phyloP scores from a whole-genome alignment of 768 basidiomycete species.

The Neoboletus brunneissimus region DNA sequence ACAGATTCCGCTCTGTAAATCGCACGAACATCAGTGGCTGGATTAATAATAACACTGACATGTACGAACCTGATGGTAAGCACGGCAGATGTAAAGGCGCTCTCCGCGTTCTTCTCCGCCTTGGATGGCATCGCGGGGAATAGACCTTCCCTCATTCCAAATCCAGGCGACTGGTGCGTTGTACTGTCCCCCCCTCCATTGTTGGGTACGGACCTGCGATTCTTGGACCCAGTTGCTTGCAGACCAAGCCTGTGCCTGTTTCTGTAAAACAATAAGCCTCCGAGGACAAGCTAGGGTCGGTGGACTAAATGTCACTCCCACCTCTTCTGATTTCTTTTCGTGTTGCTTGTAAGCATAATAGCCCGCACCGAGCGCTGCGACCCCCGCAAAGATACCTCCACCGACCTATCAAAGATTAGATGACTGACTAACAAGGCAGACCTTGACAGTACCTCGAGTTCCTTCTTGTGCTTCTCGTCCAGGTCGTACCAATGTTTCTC shows the following conservation, averaged over 20 bases:
- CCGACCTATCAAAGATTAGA: conserved; percentile 46
- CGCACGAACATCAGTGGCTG: conserved; percentile 4
- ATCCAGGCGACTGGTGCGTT: conserved; percentile 59
- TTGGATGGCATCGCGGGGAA: conserved; percentile 56
- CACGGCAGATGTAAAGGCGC: conserved; percentile 57
- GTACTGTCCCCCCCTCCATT: conserved; percentile 44
- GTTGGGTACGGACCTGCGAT: conserved; percentile 50
- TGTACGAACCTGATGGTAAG: conserved; percentile 51
- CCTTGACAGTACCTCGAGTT: conserved; percentile 46
- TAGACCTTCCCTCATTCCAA: conserved; percentile 53
- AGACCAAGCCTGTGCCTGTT: conserved; percentile 51
- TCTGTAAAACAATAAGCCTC: conserved; percentile 31
- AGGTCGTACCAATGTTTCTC: conserved; percentile 54
- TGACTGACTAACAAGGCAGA: not conserved
- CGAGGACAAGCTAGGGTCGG: not conserved
- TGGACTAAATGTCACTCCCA: conserved; percentile 18
- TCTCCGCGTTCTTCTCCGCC: conserved; percentile 54
- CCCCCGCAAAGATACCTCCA: conserved; percentile 57
- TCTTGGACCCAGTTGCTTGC: conserved; percentile 53
- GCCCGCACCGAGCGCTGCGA: conserved; percentile 52
- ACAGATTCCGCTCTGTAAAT: conserved; percentile 53
- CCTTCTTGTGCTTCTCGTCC: conserved; percentile 44
- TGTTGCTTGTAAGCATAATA: conserved; percentile 52
- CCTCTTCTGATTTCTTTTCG: conserved; percentile 57
- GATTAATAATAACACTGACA: not conserved